These are phyloP conservation scores for Gossypium longicalyx DNA, from an alignment of 345 rosid species.

Conservation along the genomic window DNA sequence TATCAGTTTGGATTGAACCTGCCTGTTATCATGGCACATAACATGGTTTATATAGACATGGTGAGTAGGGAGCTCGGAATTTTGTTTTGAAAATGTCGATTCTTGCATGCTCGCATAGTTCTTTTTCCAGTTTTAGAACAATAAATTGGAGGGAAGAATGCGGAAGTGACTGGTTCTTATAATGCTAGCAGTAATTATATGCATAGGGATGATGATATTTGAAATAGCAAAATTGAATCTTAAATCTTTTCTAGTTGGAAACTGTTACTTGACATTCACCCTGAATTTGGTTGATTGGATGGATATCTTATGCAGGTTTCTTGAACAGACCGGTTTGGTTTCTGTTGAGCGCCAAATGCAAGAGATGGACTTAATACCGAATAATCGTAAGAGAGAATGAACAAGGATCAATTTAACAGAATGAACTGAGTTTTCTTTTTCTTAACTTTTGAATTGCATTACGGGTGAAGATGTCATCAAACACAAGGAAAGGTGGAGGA, in stretches of 20 bases:
- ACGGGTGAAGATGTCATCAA: slow-evolving; percentile 13
- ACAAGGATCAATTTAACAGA: slow-evolving; percentile 2
- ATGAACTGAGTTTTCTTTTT: not conserved
- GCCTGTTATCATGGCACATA: not conserved
- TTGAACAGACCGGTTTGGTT: slow-evolving; percentile 74
- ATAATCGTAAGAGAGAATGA: slow-evolving; percentile 31
- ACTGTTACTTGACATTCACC: not conserved
- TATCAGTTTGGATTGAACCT: not conserved
- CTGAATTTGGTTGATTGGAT: slow-evolving; percentile 15
- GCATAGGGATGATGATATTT: slow-evolving; percentile 8
- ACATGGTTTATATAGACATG: not conserved
- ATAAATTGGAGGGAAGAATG: no score
- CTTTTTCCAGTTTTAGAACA: slow-evolving; percentile 1
- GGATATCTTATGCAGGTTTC: slow-evolving; percentile 59
- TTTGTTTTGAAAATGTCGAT: not conserved
- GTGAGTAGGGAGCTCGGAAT: not conserved
- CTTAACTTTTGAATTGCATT: slow-evolving; percentile 5
- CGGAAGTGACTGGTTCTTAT: not conserved
- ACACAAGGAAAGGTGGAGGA: slow-evolving; percentile 15
- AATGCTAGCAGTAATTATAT: not conserved
- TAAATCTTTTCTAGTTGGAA: slow-evolving; percentile 5
- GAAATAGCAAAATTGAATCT: not conserved
- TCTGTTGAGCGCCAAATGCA: slow-evolving; percentile 70
- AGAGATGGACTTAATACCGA: slow-evolving; percentile 59
- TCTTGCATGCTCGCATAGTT: not conserved